A percentile compares a stretch with the other conserved stretches of the same genome.
These are phyloP conservation scores for Alternaria alternata DNA, from an alignment of 2,329 filamentous ascomycete species.

Conservation along the genomic window DNA sequence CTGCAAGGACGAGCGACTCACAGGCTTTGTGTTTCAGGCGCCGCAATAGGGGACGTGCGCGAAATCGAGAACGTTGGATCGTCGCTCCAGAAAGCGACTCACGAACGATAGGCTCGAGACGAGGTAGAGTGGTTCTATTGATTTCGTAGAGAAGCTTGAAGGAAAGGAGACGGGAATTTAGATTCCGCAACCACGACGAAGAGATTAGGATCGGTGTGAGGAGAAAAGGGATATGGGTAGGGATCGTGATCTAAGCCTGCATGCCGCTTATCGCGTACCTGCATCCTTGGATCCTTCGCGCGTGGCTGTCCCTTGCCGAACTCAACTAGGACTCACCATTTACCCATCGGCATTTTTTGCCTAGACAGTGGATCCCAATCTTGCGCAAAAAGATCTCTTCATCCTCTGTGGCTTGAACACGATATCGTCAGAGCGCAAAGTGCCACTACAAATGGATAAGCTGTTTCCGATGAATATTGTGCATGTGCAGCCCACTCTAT, in stretches of 20 bases:
- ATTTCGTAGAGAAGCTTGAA: not conserved
- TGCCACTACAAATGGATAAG: not conserved
- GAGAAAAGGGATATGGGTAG: not conserved
- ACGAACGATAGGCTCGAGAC: not conserved
- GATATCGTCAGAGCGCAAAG: not conserved
- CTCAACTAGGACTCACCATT: not conserved
- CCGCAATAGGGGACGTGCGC: not conserved
- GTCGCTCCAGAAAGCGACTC: not conserved
- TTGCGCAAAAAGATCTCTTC: not conserved
- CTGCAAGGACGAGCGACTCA: slow-evolving; percentile 1
- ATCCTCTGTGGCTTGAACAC: not conserved
- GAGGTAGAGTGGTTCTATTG: not conserved
- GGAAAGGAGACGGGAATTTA: not conserved
- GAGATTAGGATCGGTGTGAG: not conserved
- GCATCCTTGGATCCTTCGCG: slow-evolving; percentile 1
- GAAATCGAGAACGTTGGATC: slow-evolving; percentile 2
- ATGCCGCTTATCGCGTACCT: slow-evolving; percentile 7
- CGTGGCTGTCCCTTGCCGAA: not conserved
- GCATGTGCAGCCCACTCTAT: not conserved
- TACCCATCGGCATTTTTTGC: not conserved
- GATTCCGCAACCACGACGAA: not conserved
- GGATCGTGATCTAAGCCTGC: not conserved
- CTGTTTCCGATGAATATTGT: not conserved
- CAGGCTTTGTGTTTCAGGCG: not conserved
- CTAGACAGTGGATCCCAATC: not conserved